Base-by-base conservation (phyloP, 495 filamentous ascomycete genomes). In the Tetracladium marchalianum region DNA sequence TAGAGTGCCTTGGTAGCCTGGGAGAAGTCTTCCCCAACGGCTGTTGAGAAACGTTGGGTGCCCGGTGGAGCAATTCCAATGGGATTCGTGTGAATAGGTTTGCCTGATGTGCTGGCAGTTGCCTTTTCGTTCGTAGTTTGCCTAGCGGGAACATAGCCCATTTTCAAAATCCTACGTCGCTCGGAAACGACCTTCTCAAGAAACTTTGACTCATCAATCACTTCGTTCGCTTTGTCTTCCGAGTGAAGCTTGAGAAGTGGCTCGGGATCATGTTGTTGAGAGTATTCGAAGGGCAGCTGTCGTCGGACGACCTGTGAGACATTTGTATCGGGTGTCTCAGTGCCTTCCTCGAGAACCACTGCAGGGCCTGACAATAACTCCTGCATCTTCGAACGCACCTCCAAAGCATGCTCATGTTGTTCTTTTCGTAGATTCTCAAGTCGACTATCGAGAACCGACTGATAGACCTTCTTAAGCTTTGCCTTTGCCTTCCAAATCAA, bases 401-500 rank as follows among this genome's bases (percentile, higher is more conserved):
- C 65, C 38, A 76, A 66, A 16, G 88, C 89, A 59, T 84, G 84
- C 34, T 83, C 77, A 13, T 73, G 68, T 57, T 94, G 80, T 52
- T 84, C 77, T 35, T 77, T 76, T 42, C 72, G 71, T 15, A 93
- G 63, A 32, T 74, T 72, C 31, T 80, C 72, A 36, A 90, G 73
- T 11, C 85, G 78, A 39, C 81, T 82, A 31, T 80, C 77, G 52
- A 88, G 78, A 47, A 96, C 83, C 5, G 76, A 77, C 46, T 86
- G 79, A 50, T 82, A 92, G 8, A 96, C 78, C 37, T 79, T 80
- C 63, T 83, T 82, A 31, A 98, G 65, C 55, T 84, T 86, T 1
- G 90, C 87, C 58, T 85, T 87, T 5, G 90, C 87, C 64, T 96
- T 97, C 79, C 84, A 95, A 3, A 94, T 80, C 11, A 81, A 70